Percentiles rank a stretch among this genome's conserved stretches.
phyloP scores from a whole-genome alignment of 2,329 filamentous ascomycete genomes.

The Onygenales sp. region DNA sequence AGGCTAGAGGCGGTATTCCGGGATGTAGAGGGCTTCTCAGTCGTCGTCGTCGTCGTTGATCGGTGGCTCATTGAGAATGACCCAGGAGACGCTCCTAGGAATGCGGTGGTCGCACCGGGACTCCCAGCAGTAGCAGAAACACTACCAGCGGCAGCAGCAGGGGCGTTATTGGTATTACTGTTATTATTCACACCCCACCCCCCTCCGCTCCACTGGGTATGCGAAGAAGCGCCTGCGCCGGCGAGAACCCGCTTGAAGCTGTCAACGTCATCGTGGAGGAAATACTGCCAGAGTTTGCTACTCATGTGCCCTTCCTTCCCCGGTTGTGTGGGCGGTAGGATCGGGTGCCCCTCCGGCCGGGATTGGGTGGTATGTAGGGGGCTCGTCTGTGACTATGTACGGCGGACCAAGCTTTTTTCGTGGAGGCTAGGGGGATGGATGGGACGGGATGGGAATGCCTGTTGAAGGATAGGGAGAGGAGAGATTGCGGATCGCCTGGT shows the following conservation, averaged over 20 bases:
- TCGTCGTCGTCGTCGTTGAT: slow-evolving; percentile 36
- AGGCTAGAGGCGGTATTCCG: slow-evolving; percentile 23
- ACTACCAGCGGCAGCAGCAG: neutral
- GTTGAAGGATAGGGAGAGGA: no score
- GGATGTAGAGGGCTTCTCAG: slow-evolving; percentile 26
- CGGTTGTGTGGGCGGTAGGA: slow-evolving; percentile 13
- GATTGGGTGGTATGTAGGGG: slow-evolving; percentile 29
- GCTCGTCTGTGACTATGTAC: neutral
- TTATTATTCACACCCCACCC: slow-evolving; percentile 1
- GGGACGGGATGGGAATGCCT: no score
- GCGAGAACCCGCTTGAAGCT: slow-evolving; percentile 82
- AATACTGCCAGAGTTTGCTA: slow-evolving; percentile 92
- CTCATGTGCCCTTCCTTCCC: slow-evolving; percentile 61
- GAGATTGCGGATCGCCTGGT: no score
- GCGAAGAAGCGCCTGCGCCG: slow-evolving; percentile 48
- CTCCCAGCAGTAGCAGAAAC: slow-evolving; percentile 14
- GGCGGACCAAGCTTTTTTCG: no score
- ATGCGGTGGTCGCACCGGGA: slow-evolving; percentile 14
- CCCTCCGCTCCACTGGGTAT: slow-evolving; percentile 20
- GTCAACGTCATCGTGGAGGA: slow-evolving; percentile 96
- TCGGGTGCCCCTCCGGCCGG: slow-evolving; percentile 42
- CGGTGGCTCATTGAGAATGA: slow-evolving; percentile 40
- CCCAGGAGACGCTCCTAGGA: slow-evolving; percentile 21
- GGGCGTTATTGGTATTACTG: no score
- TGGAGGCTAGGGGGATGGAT: no score